Conservation (phyloP, 2,329 filamentous ascomycete genomes). For the Aspergillus oerlinghausenensis region DNA sequence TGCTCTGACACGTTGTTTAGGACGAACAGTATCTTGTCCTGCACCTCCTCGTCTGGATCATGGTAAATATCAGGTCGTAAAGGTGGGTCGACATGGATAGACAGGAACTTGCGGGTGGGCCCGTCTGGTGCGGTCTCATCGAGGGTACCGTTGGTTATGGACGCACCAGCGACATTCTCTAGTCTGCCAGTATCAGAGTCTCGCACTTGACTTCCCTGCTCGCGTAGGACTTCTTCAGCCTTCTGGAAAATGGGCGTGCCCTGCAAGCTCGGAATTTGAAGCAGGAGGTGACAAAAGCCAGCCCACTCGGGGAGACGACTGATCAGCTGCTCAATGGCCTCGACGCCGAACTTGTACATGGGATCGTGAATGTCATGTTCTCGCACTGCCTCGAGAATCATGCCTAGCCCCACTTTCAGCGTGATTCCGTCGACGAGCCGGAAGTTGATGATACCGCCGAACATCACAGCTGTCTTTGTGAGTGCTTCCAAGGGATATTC, state of each 20-base stretch:
- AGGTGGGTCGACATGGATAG: slow-evolving; percentile 71
- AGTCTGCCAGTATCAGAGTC: slow-evolving; percentile 47
- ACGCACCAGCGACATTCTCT: slow-evolving; percentile 30
- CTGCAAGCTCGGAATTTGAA: slow-evolving; percentile 75
- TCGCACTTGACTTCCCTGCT: slow-evolving; percentile 56
- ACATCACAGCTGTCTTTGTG: slow-evolving; percentile 91
- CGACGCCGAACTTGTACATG: slow-evolving; percentile 98
- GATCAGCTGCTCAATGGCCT: slow-evolving; percentile 86
- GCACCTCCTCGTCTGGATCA: slow-evolving; percentile 76
- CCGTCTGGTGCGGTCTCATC: slow-evolving; percentile 62
- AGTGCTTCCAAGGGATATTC: slow-evolving; percentile 95
- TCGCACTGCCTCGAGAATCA: slow-evolving; percentile 94
- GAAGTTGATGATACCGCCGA: slow-evolving; percentile 93
- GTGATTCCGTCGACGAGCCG: slow-evolving; percentile 86
- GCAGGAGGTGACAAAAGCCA: slow-evolving; percentile 81
- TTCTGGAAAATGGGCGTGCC: slow-evolving; percentile 80
- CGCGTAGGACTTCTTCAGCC: slow-evolving; percentile 72
- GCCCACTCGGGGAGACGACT: slow-evolving; percentile 86
- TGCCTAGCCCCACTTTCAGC: slow-evolving; percentile 87
- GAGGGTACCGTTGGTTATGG: slow-evolving; percentile 65
- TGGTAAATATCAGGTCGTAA: slow-evolving; percentile 63
- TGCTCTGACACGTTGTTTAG: slow-evolving; percentile 93
- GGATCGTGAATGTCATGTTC: slow-evolving; percentile 77
- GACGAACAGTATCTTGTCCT: slow-evolving; percentile 92
- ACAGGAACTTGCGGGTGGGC: slow-evolving; percentile 66